Evolutionary conservation across 441 rosid genomes (phyloP), one percentile per base, ranked within the genome.

Genomic region (Arabidopsis hybrid): DNA sequence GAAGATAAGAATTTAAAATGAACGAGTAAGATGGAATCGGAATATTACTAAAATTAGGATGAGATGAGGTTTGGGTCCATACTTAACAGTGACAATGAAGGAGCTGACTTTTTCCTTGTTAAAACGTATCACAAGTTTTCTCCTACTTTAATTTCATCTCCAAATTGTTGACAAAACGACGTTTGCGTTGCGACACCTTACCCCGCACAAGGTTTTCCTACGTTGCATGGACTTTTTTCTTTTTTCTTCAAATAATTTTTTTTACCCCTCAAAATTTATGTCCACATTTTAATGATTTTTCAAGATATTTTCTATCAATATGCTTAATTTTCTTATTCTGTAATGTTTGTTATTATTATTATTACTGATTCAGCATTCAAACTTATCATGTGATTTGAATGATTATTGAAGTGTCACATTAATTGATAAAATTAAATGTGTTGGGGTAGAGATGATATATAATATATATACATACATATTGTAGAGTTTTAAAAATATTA

Each of bases 61-160:
- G 73, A 40, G 67, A 67, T 50, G 73, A 75, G 68, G 63, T 60
- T 57, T 52, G 60, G 78, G 78, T 59, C 78, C 73, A 59, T 67
- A 46, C 17, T 66, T 67, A 49, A 68, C 43, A 60, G 46, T 58
- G 77, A 73, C 7, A 73, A 73, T 47, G 72, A 65, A 38, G 52
- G 43, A 64, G 66, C 60, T 65, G 77, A 73, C 66, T 49, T 39
- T 74, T 58, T 38, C 29, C 14, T 26, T 73, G 14, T 5, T 7
- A 4, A 58, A 46, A 34, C 26, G 18, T 56, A 49, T 36, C 51
- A 40, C 71, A 31, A 56, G 17, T 21, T 63, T 72, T 43, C 69
- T 31, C 17, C 32, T n/a, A 49, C 32, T 71, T 50, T 45, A 45
- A 18, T 43, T 60, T 45, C 55, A 18, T 43, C 56, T 72, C 71